Conservation (phyloP, 768 basidiomycete genomes). For the Podaxis carcinomalis region DNA sequence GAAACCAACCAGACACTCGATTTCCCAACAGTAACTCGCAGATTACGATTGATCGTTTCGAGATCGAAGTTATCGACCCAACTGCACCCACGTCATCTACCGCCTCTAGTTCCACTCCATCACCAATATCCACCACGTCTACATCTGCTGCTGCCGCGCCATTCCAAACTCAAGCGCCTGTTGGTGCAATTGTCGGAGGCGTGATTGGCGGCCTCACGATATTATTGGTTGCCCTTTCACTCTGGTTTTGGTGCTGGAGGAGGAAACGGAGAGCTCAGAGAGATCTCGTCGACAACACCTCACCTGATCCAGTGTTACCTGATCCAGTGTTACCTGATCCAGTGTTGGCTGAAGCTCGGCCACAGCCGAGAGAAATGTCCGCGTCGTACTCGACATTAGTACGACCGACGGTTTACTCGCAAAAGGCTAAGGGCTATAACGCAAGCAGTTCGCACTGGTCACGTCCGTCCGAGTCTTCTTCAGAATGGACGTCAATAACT, state of each 20-base stretch:
- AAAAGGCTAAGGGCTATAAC: not conserved
- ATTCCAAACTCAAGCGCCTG: not conserved
- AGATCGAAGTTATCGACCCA: not conserved
- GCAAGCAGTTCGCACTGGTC: not conserved
- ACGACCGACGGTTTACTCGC: not conserved
- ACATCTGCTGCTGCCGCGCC: not conserved
- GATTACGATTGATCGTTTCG: constrained; percentile 20
- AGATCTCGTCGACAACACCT: not conserved
- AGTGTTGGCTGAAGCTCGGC: not conserved
- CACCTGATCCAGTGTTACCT: not conserved
- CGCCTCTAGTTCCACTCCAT: not conserved
- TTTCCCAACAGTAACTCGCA: constrained; percentile 23
- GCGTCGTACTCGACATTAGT: not conserved
- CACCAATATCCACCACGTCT: constrained; percentile 7
- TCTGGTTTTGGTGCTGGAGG: constrained; percentile 14
- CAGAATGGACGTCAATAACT: not conserved
- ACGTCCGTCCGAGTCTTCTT: not conserved
- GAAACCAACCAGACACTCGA: constrained; percentile 20
- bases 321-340: not conserved
- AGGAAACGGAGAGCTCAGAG: not conserved
- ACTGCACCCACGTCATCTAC: not conserved
- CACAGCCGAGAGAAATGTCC: not conserved
- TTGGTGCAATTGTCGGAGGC: constrained; percentile 36
- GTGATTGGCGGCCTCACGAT: constrained; percentile 33
- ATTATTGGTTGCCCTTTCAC: constrained; percentile 21